A percentile compares a stretch with the other conserved stretches of the same genome.
These are phyloP conservation scores for Mycena venus DNA, from an alignment of 768 basidiomycete genomes.

Conservation along the genomic window DNA sequence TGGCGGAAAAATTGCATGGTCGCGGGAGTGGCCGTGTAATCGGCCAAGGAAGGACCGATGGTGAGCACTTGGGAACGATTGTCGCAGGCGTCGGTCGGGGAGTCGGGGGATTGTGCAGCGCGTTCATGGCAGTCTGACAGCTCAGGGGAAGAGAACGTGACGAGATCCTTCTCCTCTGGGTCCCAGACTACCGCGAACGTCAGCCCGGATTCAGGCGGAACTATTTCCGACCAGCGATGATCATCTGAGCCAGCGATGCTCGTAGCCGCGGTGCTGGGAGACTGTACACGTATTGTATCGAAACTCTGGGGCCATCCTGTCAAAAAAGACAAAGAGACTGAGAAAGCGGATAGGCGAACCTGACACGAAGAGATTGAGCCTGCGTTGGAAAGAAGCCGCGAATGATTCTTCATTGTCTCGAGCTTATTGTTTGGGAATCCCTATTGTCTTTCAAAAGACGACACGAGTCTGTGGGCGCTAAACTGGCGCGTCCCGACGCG, in stretches of 20 bases:
- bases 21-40: conserved; percentile 34
- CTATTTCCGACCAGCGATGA: conserved; percentile 68
- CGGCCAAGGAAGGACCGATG: conserved; percentile 37
- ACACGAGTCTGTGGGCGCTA: background rate
- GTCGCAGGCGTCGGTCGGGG: conserved; percentile 44
- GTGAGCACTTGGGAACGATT: conserved; percentile 43
- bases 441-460: conserved; percentile 7
- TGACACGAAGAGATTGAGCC: conserved; percentile 21
- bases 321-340: background rate
- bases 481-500: conserved; percentile 15
- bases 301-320: conserved; percentile 11
- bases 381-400: conserved; percentile 3
- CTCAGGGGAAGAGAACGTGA: conserved; percentile 67
- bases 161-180: conserved; percentile 63
- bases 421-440: background rate
- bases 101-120: conserved; percentile 18
- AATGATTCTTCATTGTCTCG: background rate
- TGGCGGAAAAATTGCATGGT: conserved; percentile 42
- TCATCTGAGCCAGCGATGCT: conserved; percentile 32
- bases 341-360: background rate
- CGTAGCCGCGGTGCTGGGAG: conserved; percentile 13
- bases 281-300: conserved; percentile 26
- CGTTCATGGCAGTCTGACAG: conserved; percentile 48
- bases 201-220: conserved; percentile 67
- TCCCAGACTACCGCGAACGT: conserved; percentile 75